Conservation (phyloP, 495 filamentous ascomycete species). For the Parathielavia appendiculata region DNA sequence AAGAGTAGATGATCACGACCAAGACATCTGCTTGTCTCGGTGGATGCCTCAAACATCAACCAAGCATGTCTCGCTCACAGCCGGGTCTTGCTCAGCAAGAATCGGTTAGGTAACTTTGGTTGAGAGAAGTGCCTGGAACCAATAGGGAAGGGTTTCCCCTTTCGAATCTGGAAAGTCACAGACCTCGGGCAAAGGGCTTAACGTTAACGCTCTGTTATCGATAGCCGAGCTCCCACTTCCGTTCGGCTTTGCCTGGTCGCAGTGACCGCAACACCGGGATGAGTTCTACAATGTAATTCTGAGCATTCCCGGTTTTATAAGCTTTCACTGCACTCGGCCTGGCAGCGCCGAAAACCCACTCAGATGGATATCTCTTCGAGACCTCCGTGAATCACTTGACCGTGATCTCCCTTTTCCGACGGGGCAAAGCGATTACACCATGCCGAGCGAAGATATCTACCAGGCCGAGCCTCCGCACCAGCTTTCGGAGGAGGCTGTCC, state of each 20-base stretch:
- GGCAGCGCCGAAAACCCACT: constrained; percentile 16
- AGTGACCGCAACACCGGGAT: constrained; percentile 26
- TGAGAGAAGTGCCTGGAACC: background rate
- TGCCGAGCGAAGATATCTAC: constrained; percentile 27
- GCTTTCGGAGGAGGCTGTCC: constrained; percentile 9
- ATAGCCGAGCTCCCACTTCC: constrained; percentile 15
- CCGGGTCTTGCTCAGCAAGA: background rate
- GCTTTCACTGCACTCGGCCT: constrained; percentile 17
- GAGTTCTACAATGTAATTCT: constrained; percentile 40
- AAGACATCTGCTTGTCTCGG: too few relatives aligned
- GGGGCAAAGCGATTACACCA: constrained; percentile 12
- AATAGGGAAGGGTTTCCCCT: constrained; percentile 1
- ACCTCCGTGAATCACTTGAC: constrained; percentile 14
- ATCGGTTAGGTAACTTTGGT: background rate
- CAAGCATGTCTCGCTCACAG: too few relatives aligned
- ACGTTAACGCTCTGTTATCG: constrained; percentile 19
- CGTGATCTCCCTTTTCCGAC: background rate
- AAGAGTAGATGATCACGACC: too few relatives aligned
- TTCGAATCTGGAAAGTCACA: constrained; percentile 4
- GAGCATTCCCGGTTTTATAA: constrained; percentile 32
- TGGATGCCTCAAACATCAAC: too few relatives aligned
- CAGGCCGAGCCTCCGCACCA: constrained; percentile 28
- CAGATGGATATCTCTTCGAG: constrained; percentile 22
- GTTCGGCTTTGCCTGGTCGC: constrained; percentile 14
- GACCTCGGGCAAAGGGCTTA: constrained; percentile 21